Evolutionary conservation across 306 rosid genomes (phyloP).

Genomic region (Sechiopsis laciniata): DNA sequence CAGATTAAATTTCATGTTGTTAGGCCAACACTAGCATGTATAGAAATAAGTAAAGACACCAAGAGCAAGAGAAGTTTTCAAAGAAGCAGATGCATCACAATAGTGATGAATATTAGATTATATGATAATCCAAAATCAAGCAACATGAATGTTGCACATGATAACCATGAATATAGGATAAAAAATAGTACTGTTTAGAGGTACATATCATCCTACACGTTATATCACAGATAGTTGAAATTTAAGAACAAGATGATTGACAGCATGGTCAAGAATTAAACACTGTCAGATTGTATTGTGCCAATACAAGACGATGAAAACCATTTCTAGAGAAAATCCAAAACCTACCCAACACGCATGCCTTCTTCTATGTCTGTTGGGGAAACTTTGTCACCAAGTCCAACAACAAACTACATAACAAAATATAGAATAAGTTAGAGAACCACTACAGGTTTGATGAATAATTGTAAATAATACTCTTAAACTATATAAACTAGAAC

Average conservation of each 20-base stretch:
- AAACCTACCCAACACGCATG: slow-evolving; percentile 96
- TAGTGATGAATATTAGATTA: not conserved
- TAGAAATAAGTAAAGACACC: not conserved
- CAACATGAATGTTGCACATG: not conserved
- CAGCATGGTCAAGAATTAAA: not conserved
- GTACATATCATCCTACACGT: not conserved
- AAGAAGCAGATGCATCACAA: not conserved
- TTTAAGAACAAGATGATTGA: not conserved
- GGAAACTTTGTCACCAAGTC: slow-evolving; percentile 97
- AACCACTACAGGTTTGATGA: slow-evolving; percentile 1
- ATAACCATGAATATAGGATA: slow-evolving; percentile 1
- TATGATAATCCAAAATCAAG: not conserved
- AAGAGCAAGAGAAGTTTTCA: not conserved
- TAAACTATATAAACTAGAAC: no score
- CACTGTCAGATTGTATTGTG: not conserved
- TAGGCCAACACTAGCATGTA: not conserved
- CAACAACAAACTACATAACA: slow-evolving; percentile 83
- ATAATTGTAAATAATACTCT: not conserved
- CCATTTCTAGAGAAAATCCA: not conserved
- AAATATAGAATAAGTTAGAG: slow-evolving; percentile 32
- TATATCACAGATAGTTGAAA: not conserved
- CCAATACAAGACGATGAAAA: not conserved
- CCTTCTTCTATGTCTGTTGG: slow-evolving; percentile 99
- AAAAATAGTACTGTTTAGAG: not conserved
- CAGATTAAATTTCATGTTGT: slow-evolving; percentile 24